Base-by-base conservation (phyloP, 2,329 filamentous ascomycete genomes). In the Cercospora sojina region DNA sequence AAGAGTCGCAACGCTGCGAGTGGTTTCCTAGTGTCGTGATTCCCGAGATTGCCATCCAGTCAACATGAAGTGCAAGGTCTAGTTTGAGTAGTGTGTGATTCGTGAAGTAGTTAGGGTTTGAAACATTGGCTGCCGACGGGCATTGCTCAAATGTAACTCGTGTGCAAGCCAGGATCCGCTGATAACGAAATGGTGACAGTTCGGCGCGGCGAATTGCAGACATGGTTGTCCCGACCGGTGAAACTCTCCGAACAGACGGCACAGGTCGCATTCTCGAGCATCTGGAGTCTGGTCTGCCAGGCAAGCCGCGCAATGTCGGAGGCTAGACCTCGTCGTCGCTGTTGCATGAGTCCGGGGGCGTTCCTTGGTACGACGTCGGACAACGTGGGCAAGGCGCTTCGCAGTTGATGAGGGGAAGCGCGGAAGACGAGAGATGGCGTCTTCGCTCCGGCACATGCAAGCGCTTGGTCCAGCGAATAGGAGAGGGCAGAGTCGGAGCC, bases 1-100 rank as follows among this genome's bases (percentile, higher is more conserved):
- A 62, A 70, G 51, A 70, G 61, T 51, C 61, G 73, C 57, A 76
- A 75, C 66, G 69, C 67, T 5, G 66, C 53, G 9, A 69, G 73
- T 55, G 67, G 59, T 16, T 77, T 76, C 49, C 64, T 66, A 4
- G n/a, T 29, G 25, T 66, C 59, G 53, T 27, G 8, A 31, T 12
- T 32, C 23, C 25, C 25, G 20, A 23, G 10, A 25, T 23, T 23
- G 8, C 6, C 27, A 2, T 56, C 23, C 13, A 7, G n/a, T 16
- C 13, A 32, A 56, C 16, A 16, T 23, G 25, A 25, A 55, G 51
- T 55, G 27, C 53, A 56, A 32, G n/a, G 53, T 20, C 27, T 9
- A 13, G 47, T 51, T 23, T 20, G 18, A 51, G 47, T 51, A 25
- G 47, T 51, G 47, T 7, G 47, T 51, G 35, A 6, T 13, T 12